Conservation (phyloP, 2,329 filamentous ascomycete species). For the Colletotrichum sidae region DNA sequence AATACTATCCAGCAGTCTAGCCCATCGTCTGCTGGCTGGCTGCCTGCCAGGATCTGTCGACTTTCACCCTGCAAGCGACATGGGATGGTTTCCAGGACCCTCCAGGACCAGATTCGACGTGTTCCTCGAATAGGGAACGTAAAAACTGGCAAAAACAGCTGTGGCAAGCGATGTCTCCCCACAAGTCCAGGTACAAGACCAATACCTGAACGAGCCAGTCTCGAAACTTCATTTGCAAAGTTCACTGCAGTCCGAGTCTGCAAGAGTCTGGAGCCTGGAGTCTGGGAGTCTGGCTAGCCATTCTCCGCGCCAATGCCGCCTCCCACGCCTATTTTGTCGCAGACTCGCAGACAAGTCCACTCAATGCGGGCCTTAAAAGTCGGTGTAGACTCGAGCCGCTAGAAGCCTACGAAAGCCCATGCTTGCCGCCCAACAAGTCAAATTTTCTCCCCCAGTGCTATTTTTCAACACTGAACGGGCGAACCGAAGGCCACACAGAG, state of each 20-base stretch:
- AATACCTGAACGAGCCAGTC: constrained; percentile 15
- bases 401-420: constrained; percentile 26
- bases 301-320: constrained; percentile 25
- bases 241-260: constrained; percentile 26
- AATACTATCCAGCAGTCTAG: constrained; percentile 31
- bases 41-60: constrained; percentile 25
- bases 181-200: constrained; percentile 12
- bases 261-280: constrained; percentile 2
- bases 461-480: constrained; percentile 12
- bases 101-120: constrained; percentile 6
- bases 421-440: constrained; percentile 36
- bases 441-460: constrained; percentile 9
- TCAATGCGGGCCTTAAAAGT: constrained; percentile 39
- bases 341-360: constrained; percentile 36
- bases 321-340: constrained; percentile 30
- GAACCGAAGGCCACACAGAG: constrained; percentile 1
- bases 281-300: neutral
- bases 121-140: too few relatives aligned
- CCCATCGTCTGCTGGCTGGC: constrained; percentile 12
- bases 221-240: constrained; percentile 8
- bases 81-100: constrained; percentile 22
- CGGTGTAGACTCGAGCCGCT: constrained; percentile 37
- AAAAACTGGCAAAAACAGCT: too few relatives aligned
- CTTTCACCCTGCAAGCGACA: constrained; percentile 35
- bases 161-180: neutral